Evolutionary conservation across 2,329 filamentous ascomycete genomes (phyloP).

Genomic region (Xylariaceae sp.): DNA sequence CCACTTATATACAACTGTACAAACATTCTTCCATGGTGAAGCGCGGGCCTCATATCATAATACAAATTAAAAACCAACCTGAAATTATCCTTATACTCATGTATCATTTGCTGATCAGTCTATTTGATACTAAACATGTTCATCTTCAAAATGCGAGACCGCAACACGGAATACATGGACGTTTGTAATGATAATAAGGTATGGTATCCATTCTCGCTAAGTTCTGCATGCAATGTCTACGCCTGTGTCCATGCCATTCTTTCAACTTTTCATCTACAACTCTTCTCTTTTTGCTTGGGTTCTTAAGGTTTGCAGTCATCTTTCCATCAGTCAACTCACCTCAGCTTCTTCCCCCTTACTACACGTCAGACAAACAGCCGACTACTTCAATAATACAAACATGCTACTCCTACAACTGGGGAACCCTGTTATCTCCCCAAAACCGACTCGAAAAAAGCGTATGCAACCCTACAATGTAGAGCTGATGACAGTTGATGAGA

Average conservation of each 20-base stretch:
- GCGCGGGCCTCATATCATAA: too few species aligned
- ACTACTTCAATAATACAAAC: constrained; percentile 5
- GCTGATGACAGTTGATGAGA: background rate
- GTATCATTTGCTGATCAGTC: too few species aligned
- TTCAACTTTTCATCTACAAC: background rate
- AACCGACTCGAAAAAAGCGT: background rate
- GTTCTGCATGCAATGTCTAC: constrained; percentile 23
- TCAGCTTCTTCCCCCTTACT: background rate
- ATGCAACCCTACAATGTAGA: constrained; percentile 7
- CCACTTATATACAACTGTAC: too few species aligned
- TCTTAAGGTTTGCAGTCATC: background rate
- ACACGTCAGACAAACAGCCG: constrained; percentile 5
- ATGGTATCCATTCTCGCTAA: constrained; percentile 29
- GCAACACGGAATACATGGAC: background rate
- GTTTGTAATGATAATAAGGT: constrained; percentile 3
- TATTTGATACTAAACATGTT: too few species aligned
- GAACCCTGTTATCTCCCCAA: background rate
- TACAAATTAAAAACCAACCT: too few species aligned
- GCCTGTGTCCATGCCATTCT: constrained; percentile 10
- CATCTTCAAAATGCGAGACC: background rate
- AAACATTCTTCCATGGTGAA: too few species aligned
- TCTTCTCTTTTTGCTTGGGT: background rate
- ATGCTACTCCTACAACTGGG: constrained; percentile 21
- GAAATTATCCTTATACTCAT: too few species aligned
- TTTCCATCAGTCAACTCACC: constrained; percentile 1